Evolutionary conservation across 371 early-diverging fungal species (phyloP), one percentile per base, ranked within the genome.

Genomic region (Dichotomocladium elegans): DNA sequence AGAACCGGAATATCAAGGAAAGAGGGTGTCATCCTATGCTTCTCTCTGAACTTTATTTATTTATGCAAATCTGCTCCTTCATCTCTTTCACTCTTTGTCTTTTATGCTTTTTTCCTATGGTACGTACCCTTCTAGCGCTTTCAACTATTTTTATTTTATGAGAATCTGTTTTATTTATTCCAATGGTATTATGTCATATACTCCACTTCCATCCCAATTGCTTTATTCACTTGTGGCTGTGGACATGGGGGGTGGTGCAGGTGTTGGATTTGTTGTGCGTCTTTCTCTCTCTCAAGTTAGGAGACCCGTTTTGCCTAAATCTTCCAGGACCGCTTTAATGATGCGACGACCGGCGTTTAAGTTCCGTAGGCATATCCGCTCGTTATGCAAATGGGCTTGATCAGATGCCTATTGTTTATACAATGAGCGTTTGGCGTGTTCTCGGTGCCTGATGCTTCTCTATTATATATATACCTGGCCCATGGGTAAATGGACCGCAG

Each of bases 321-420:
- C 47, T 31, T 54, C 56, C 27, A 70, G 57, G 10, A 70, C 28
- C 10, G 41, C 63, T 59, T 82, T 81, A 31, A 90, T 71, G 35
- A 90, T 82, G 11, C 82, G 70, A 53, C 81, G 79, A 12, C 91
- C 91, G 22, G 81, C 81, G 58, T 80, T 64, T 25, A 90, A 55
- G 55, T 91, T 91, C 40, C 77, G 76, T 28, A 89, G 56, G 7
- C 89, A 70, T 37, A 91, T 88, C 25, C 90, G 74, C 61, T 92
- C 90, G 44, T 91, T 87, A 51, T 80, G 82, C 58, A 92, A 68
- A 66, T 90, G 91, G 0, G 92, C 90, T 58, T 90, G 89, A 60
- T 91, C 91, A 1, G 91, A 85, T 11, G 88, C 82, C 78, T 49
- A n/a, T n/a, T n/a, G n/a, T n/a, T n/a, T n/a, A n/a, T n/a, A n/a